Percentiles rank a stretch among this genome's conserved stretches.
These are phyloP conservation scores for Theileria sp. DNA, from an alignment of 169 alveolate genomes.

Conservation along the genomic window DNA sequence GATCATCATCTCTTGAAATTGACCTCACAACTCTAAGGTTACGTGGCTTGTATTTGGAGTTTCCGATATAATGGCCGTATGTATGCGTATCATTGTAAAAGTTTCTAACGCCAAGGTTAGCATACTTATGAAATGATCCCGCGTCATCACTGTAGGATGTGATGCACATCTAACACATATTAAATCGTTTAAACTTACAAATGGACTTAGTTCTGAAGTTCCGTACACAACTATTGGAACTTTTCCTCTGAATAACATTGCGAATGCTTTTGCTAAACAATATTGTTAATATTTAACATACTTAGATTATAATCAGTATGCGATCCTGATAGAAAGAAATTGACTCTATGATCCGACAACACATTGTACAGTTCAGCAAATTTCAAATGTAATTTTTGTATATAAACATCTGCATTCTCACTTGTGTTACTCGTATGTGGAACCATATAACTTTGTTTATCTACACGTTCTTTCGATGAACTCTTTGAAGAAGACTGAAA, in stretches of 20 bases:
- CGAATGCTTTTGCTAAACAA: slow-evolving; percentile 30
- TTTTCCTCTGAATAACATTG: slow-evolving; percentile 51
- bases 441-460: neutral
- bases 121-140: slow-evolving; percentile 6
- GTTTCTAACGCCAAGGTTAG: slow-evolving; percentile 39
- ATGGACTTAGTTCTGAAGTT: slow-evolving; percentile 41
- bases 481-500: neutral
- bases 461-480: neutral
- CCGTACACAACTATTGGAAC: slow-evolving; percentile 48
- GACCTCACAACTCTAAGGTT: slow-evolving; percentile 46
- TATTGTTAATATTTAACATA: neutral
- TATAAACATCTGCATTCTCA: slow-evolving; percentile 15
- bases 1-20: slow-evolving; percentile 16
- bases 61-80: slow-evolving; percentile 59
- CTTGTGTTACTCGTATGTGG: neutral
- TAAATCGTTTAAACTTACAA: slow-evolving; percentile 16
- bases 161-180: slow-evolving; percentile 27
- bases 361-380: slow-evolving; percentile 56
- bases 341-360: slow-evolving; percentile 56
- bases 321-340: slow-evolving; percentile 58
- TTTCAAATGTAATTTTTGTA: slow-evolving; percentile 62
- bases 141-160: slow-evolving; percentile 5
- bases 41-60: neutral
- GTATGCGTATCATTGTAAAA: slow-evolving; percentile 2
- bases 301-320: slow-evolving; percentile 42